Evolutionary conservation across 2,329 filamentous ascomycete genomes (phyloP).

Genomic region (Colletotrichum agaves): DNA sequence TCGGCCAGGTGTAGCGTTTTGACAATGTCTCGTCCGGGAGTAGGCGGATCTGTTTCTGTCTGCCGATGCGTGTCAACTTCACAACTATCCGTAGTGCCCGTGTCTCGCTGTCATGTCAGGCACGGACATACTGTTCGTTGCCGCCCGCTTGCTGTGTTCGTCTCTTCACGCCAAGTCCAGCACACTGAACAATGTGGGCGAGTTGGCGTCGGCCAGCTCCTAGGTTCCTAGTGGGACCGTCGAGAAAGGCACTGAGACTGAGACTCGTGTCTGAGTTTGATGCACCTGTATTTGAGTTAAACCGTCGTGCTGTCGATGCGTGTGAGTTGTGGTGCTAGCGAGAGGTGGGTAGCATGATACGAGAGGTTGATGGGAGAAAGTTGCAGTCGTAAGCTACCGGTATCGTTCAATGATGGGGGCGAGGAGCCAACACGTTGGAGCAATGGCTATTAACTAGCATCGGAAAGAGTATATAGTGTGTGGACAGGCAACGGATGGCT

Average conservation of each 20-base stretch:
- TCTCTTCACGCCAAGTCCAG: constrained; percentile 20
- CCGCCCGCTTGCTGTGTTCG: constrained; percentile 9
- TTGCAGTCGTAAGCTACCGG: background rate
- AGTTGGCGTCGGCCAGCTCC: constrained; percentile 1
- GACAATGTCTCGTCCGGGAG: constrained; percentile 32
- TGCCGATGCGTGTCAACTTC: constrained; percentile 32
- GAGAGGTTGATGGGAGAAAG: constrained; percentile 7
- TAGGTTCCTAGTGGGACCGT: constrained; percentile 22
- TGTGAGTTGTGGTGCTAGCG: background rate
- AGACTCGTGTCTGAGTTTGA: constrained; percentile 34
- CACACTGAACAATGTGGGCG: constrained; percentile 1
- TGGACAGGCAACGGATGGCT: constrained; percentile 12
- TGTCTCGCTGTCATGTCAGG: constrained; percentile 38
- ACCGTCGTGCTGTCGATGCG: background rate
- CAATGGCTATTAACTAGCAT: constrained; percentile 9
- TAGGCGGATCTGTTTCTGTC: constrained; percentile 33
- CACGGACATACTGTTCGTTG: constrained; percentile 36
- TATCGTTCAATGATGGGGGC: background rate
- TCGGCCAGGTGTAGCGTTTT: constrained; percentile 20
- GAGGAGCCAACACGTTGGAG: background rate
- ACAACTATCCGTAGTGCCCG: constrained; percentile 31
- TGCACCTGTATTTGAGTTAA: constrained; percentile 10
- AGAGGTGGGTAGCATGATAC: constrained; percentile 2
- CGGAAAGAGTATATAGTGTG: constrained; percentile 8
- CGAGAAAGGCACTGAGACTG: constrained; percentile 25